Evolutionary conservation across 2,329 filamentous ascomycete genomes (phyloP).

Genomic region (Fusarium sp.): DNA sequence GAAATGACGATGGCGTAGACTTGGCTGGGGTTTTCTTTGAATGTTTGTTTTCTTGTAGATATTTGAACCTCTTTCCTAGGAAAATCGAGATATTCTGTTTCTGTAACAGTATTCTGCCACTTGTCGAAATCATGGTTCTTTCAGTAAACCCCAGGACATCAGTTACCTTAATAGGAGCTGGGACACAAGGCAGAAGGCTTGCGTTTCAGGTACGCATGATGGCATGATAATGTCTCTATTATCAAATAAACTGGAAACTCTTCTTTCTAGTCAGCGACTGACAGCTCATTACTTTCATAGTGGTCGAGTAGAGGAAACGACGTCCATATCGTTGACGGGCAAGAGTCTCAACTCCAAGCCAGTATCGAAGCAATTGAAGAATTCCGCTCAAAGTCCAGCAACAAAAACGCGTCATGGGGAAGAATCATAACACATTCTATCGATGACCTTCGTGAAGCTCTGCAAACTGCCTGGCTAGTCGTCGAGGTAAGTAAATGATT

Average conservation of each 20-base stretch:
- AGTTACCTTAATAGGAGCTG: slow-evolving; percentile 49
- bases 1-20: slow-evolving; percentile 7
- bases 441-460: slow-evolving; percentile 32
- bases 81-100: rapidly evolving
- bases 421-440: slow-evolving; percentile 42
- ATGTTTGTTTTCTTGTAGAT: neutral
- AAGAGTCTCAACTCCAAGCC: slow-evolving; percentile 46
- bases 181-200: slow-evolving; percentile 51
- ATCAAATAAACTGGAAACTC: too few relatives aligned
- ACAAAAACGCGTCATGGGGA: slow-evolving; percentile 29
- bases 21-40: neutral
- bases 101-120: neutral
- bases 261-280: neutral
- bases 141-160: slow-evolving; percentile 22
- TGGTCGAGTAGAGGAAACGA: slow-evolving; percentile 51
- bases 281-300: slow-evolving; percentile 14
- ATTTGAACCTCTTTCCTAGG: neutral
- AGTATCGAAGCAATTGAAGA: slow-evolving; percentile 47
- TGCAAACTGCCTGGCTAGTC: slow-evolving; percentile 47
- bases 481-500: slow-evolving; percentile 41
- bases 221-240: slow-evolving; percentile 27
- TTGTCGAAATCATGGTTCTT: slow-evolving; percentile 30
- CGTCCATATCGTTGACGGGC: slow-evolving; percentile 50
- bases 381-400: slow-evolving; percentile 33
- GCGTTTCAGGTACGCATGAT: too few relatives aligned